Evolutionary conservation across 2,329 filamentous ascomycete species (phyloP), one percentile per base, ranked within the genome.

Genomic region (Epichloe coenophiala): DNA sequence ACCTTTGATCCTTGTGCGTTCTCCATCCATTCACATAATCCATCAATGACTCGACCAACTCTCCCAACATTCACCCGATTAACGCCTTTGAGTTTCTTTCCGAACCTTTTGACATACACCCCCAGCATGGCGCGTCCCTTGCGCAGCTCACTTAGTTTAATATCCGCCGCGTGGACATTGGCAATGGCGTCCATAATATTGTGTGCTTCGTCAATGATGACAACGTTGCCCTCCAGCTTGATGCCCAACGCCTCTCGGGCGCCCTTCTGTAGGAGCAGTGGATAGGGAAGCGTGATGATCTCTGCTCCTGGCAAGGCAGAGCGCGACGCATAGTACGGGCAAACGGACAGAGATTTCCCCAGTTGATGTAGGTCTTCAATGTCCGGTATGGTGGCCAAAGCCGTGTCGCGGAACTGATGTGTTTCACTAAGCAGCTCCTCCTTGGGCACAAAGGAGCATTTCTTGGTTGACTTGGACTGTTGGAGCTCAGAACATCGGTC

Each of bases 121-220:
- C 84, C 84, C 1, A 98, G 73, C 67, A 95, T 89, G 46, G 76
- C 75, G 49, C 87, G 78, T 3, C 85, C 87, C 52, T 77, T 76
- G 46, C 79, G 79, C 17, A 97, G 71, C 55, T 96, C 89, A 27
- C 71, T 71, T 4, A 95, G 70, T 2, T 79, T 80, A 19, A 97
- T 76, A 37, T 86, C 80, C 0, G 88, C 80, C 0, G 90, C 90
- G 63, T 96, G 83, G 36, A 95, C 93, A 44, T 83, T 84, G 15
- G 88, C 80, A 44, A 98, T 88, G 0, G 91, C 89, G 64, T 96
- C 90, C 84, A 96, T 95, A 48, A 98, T 78, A 61, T 98, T 98
- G 64, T 98, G 93, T 0, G 93, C 93, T 70, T 98, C 93, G 58
- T 98, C 93, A 45, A 98, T 87, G 27, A 98, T 86, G n/a, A 98